Conservation (phyloP, 768 basidiomycete genomes). For the Melanogaster broomeanus region DNA sequence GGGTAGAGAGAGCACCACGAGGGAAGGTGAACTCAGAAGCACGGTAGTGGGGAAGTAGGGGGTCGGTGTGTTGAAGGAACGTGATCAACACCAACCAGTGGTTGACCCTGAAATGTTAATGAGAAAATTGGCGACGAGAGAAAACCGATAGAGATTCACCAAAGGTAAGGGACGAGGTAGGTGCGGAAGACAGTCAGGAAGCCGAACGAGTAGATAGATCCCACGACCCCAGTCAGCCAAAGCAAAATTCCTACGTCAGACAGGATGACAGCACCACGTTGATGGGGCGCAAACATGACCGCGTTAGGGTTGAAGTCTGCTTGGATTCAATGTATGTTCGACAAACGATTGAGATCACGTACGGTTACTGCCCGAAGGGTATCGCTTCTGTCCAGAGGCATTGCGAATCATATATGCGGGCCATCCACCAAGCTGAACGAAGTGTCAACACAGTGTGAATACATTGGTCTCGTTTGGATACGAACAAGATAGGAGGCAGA, state of each 20-base stretch:
- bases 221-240: conserved; percentile 63
- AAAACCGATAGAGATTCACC: conserved; percentile 38
- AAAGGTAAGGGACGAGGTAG: conserved; percentile 89
- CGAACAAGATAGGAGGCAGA: conserved; percentile 62
- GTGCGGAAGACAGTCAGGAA: conserved; percentile 73
- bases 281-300: conserved; percentile 83
- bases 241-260: conserved; percentile 83
- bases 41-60: conserved; percentile 91
- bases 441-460: not conserved
- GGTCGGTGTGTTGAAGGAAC: conserved; percentile 98
- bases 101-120: conserved; percentile 57
- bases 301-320: conserved; percentile 77
- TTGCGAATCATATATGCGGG: conserved; percentile 81
- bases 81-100: conserved; percentile 97
- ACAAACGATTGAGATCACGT: conserved; percentile 29
- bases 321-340: not conserved
- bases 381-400: conserved; percentile 81
- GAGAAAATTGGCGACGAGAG: not conserved
- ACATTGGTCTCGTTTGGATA: conserved; percentile 4
- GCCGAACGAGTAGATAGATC: conserved; percentile 59
- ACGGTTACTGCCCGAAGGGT: conserved; percentile 83
- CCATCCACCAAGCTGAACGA: conserved; percentile 74
- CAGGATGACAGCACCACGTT: conserved; percentile 70
- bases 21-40: conserved; percentile 88
- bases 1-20: conserved; percentile 89